Percentiles rank a stretch among this genome's conserved stretches.
phyloP scores from a whole-genome alignment of 2,329 filamentous ascomycete species.

The Didymella exigua region DNA sequence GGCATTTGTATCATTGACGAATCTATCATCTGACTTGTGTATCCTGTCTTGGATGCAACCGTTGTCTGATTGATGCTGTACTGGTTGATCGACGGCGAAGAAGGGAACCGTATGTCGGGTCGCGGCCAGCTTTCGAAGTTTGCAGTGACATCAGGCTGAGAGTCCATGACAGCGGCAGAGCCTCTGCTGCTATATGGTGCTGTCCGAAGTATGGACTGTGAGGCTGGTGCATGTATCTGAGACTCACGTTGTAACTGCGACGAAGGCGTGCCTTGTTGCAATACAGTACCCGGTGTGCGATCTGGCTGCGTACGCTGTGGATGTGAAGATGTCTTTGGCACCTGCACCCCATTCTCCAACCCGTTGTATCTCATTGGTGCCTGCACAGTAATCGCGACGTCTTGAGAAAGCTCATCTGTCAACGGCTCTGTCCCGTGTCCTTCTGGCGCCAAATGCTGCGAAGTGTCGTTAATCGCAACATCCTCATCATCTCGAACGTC shows the following conservation, averaged over 20 bases:
- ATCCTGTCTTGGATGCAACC: constrained; percentile 35
- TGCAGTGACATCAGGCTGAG: constrained; percentile 47
- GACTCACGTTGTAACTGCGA: constrained; percentile 31
- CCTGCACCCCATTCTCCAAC: constrained; percentile 35
- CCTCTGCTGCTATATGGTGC: constrained; percentile 41
- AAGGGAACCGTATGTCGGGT: constrained; percentile 39
- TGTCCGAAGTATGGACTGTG: constrained; percentile 24
- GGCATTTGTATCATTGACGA: constrained; percentile 43
- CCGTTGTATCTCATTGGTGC: constrained; percentile 21
- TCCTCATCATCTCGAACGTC: constrained; percentile 30
- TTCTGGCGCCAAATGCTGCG: constrained; percentile 20
- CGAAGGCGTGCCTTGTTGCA: constrained; percentile 26
- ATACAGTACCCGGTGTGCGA: constrained; percentile 22
- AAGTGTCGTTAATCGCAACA: constrained; percentile 29
- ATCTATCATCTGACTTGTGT: constrained; percentile 38
- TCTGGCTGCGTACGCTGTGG: constrained; percentile 36
- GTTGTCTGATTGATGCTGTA: constrained; percentile 48
- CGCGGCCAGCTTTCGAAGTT: constrained; percentile 33
- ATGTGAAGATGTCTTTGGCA: constrained; percentile 48
- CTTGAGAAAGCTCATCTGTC: constrained; percentile 43
- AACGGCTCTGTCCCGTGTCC: constrained; percentile 29
- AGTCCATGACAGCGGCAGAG: constrained; percentile 53
- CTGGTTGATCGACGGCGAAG: constrained; percentile 44
- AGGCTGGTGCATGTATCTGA: constrained; percentile 24
- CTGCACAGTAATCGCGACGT: constrained; percentile 22